These are phyloP conservation scores for Penicillium griseofulvum DNA, from an alignment of 2,329 filamentous ascomycete species.

Conservation along the genomic window DNA sequence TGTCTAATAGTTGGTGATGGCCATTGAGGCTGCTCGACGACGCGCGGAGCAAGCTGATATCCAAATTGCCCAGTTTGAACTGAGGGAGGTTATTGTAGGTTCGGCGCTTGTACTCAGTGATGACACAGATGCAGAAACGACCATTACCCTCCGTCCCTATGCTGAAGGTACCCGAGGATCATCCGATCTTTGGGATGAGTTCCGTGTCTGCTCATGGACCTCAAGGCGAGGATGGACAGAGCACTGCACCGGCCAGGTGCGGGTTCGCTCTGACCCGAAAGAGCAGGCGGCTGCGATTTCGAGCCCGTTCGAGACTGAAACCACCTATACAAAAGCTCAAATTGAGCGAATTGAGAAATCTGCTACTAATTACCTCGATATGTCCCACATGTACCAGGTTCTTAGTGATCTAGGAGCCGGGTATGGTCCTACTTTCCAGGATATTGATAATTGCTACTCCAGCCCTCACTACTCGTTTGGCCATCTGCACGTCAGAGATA, in stretches of 20 bases:
- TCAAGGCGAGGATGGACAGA: conserved; percentile 27
- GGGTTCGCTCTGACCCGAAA: conserved; percentile 19
- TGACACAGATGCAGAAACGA: conserved; percentile 50
- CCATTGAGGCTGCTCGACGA: conserved; percentile 34
- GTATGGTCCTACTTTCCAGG: conserved; percentile 55
- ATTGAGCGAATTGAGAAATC: conserved; percentile 10
- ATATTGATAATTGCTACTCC: conserved; percentile 48
- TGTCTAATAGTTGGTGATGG: conserved; percentile 26
- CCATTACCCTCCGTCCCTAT: conserved; percentile 44
- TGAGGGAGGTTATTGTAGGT: conserved; percentile 49
- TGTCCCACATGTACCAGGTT: conserved; percentile 46
- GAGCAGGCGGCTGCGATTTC: conserved; percentile 15
- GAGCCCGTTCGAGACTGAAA: conserved; percentile 14
- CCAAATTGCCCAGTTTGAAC: conserved; percentile 45
- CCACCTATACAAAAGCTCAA: conserved; percentile 9
- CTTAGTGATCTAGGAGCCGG: conserved; percentile 49
- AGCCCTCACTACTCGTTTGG: conserved; percentile 29
- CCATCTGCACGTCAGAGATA: conserved; percentile 45
- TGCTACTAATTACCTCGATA: conserved; percentile 28
- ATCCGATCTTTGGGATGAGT: conserved; percentile 29
- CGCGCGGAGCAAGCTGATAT: conserved; percentile 26
- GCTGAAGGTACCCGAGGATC: conserved; percentile 41
- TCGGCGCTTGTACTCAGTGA: conserved; percentile 51
- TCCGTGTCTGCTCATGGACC: conserved; percentile 27
- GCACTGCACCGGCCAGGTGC: conserved; percentile 30